Conservation (phyloP, 2,329 filamentous ascomycete species). For the Fusarium incarnatum region DNA sequence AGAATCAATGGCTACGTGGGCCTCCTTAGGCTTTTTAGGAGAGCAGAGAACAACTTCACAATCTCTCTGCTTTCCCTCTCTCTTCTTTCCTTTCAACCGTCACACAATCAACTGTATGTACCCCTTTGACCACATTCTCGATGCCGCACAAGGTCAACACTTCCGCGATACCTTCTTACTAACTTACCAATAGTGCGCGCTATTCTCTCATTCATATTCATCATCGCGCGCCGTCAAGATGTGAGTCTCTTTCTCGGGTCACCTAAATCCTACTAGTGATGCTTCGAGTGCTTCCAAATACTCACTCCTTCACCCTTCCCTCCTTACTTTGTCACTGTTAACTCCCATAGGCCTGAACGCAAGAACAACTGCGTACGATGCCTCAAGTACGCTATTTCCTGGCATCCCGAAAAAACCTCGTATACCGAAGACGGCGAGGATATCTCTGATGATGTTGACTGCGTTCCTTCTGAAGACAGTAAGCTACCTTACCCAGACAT, state of each 20-base stretch:
- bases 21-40: neutral
- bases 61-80: neutral
- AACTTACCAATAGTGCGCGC: neutral
- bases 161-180: neutral
- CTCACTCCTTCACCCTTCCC: neutral
- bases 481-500: neutral
- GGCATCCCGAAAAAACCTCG: rapidly evolving
- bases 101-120: neutral
- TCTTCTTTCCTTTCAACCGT: neutral
- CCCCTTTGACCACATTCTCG: neutral
- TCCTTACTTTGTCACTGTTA: neutral
- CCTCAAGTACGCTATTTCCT: neutral
- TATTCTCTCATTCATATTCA: neutral
- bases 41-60: neutral
- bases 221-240: neutral
- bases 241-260: neutral
- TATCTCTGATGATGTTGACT: rapidly evolving
- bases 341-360: neutral
- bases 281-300: neutral
- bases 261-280: neutral
- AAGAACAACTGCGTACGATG: neutral
- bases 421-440: rapidly evolving
- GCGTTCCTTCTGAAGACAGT: neutral
- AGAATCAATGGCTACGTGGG: neutral
- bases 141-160: neutral